Evolutionary conservation across 495 filamentous ascomycete genomes (phyloP).

Genomic region (Letharia columbiana): DNA sequence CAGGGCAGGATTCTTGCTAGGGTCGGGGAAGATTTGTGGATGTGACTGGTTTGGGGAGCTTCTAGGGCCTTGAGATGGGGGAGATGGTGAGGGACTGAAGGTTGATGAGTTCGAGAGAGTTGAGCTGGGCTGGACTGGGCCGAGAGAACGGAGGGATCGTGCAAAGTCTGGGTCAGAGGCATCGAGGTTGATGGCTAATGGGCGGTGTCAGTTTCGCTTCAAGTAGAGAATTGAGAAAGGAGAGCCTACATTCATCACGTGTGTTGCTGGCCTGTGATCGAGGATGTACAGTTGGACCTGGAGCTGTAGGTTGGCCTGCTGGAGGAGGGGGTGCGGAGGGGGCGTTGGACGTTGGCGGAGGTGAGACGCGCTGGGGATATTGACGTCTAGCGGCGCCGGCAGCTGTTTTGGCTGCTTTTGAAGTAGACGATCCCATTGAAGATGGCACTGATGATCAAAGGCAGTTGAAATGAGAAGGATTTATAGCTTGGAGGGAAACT

Average conservation of each 20-base stretch:
- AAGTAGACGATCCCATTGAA: slow-evolving; percentile 54
- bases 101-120: slow-evolving; percentile 49
- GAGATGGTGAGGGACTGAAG: slow-evolving; percentile 29
- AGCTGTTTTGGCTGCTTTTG: slow-evolving; percentile 52
- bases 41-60: slow-evolving; percentile 13
- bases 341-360: slow-evolving; percentile 30
- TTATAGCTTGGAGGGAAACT: neutral
- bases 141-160: slow-evolving; percentile 52
- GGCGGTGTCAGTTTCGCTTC: neutral
- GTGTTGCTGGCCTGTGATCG: slow-evolving; percentile 27
- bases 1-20: slow-evolving; percentile 47
- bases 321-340: slow-evolving; percentile 25
- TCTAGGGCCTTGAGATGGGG: slow-evolving; percentile 22
- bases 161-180: slow-evolving; percentile 57
- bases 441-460: too few species aligned
- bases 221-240: neutral
- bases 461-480: neutral
- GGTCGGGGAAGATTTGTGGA: slow-evolving; percentile 37
- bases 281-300: slow-evolving; percentile 32
- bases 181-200: slow-evolving; percentile 55
- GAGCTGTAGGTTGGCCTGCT: slow-evolving; percentile 21
- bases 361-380: slow-evolving; percentile 45
- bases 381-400: slow-evolving; percentile 45
- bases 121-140: slow-evolving; percentile 54
- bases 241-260: slow-evolving; percentile 29